phyloP scores from a whole-genome alignment of 2,329 filamentous ascomycete genomes.

The Cercospora brassicicola region DNA sequence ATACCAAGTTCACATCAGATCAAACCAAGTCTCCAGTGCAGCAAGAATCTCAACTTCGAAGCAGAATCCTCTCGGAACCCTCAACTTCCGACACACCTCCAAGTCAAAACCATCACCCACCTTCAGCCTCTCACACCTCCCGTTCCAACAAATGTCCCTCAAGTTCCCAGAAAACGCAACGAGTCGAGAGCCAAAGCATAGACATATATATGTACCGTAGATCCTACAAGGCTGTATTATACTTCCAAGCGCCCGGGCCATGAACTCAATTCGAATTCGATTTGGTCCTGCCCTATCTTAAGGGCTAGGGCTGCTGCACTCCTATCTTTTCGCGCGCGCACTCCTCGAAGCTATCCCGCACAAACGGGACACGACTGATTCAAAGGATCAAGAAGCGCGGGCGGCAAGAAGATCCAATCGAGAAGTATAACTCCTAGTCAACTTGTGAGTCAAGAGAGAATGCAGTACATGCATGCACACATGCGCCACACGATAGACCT shows the following conservation, averaged over 20 bases:
- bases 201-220: neutral
- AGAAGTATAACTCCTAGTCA: too few relatives aligned
- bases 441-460: too few relatives aligned
- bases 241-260: neutral
- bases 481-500: neutral
- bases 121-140: neutral
- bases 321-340: too few relatives aligned
- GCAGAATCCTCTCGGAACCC: too few relatives aligned
- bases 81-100: neutral
- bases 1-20: neutral
- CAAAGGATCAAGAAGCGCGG: neutral
- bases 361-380: too few relatives aligned
- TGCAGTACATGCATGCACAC: too few relatives aligned
- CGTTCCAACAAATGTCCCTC: neutral
- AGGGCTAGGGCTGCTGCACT: neutral
- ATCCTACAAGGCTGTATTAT: neutral
- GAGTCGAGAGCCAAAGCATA: neutral
- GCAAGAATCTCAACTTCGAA: too few relatives aligned
- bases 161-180: too few relatives aligned
- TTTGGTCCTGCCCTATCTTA: neutral
- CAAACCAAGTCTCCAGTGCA: neutral
- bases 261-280: neutral
- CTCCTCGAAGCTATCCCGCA: too few relatives aligned
- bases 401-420: too few relatives aligned
- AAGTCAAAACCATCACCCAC: neutral